Conservation (phyloP, 2,329 filamentous ascomycete species). For the Penicillium janthinellum region DNA sequence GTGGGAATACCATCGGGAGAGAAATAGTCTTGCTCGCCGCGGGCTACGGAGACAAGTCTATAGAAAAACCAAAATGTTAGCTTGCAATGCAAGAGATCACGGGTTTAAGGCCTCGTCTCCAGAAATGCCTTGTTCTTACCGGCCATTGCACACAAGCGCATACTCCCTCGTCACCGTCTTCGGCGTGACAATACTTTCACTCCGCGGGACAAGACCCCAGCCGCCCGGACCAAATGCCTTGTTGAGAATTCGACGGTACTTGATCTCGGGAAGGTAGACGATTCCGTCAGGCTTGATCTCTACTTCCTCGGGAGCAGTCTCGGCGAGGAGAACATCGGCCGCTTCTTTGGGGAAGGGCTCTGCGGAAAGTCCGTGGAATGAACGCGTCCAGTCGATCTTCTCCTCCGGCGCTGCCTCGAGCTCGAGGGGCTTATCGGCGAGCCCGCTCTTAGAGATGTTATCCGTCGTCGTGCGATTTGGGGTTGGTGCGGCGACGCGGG, state of each 20-base stretch:
- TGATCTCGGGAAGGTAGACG: constrained; percentile 95
- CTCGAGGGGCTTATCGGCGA: constrained; percentile 39
- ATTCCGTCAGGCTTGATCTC: constrained; percentile 98
- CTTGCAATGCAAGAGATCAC: neutral
- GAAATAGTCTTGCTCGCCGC: constrained; percentile 95
- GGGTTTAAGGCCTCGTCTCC: neutral
- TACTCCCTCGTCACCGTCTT: constrained; percentile 87
- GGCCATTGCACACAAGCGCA: constrained; percentile 81
- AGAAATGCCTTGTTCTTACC: constrained; percentile 55
- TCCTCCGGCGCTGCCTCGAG: constrained; percentile 33
- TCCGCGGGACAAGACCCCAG: constrained; percentile 89
- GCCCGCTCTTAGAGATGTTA: constrained; percentile 43
- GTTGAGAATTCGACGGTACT: constrained; percentile 90
- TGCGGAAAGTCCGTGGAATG: constrained; percentile 76
- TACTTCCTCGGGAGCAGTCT: constrained; percentile 72
- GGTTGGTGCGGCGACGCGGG: constrained; percentile 25
- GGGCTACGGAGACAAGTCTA: constrained; percentile 87
- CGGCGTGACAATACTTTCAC: constrained; percentile 81
- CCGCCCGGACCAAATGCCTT: constrained; percentile 89
- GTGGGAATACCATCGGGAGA: constrained; percentile 86
- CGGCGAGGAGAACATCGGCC: constrained; percentile 66
- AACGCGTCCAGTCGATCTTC: constrained; percentile 78
- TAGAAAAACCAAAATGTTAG: neutral
- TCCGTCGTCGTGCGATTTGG: constrained; percentile 36
- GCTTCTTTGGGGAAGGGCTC: constrained; percentile 71